Evolutionary conservation across 176 grass and related monocot genomes (phyloP).

Genomic region (Calamus simplicifolius): DNA sequence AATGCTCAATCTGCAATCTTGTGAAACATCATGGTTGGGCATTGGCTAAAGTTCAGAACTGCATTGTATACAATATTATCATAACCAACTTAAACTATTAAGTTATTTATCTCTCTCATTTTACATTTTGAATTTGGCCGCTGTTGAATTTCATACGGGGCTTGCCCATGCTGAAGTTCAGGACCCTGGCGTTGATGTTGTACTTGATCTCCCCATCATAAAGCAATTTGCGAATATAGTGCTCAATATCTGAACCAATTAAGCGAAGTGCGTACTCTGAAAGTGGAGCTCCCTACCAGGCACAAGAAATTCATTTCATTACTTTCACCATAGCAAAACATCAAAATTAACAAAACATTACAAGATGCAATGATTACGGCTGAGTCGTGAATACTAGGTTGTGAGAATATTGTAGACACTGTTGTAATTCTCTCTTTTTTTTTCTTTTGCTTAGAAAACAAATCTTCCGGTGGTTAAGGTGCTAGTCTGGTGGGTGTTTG

Average conservation of each 20-base stretch:
- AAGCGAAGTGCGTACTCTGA: slow-evolving; percentile 85
- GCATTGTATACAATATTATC: slow-evolving; percentile 13
- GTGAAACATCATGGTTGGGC: background rate
- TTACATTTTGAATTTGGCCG: slow-evolving; percentile 48
- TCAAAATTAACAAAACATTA: too few species aligned
- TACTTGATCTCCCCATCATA: slow-evolving; percentile 89
- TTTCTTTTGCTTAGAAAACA: too few species aligned
- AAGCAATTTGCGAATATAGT: slow-evolving; percentile 85
- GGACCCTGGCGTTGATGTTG: slow-evolving; percentile 77
- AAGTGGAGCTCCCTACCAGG: slow-evolving; percentile 50
- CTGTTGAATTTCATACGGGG: slow-evolving; percentile 87
- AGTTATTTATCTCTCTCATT: slow-evolving; percentile 3
- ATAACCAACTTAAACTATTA: slow-evolving; percentile 14
- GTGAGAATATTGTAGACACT: too few species aligned
- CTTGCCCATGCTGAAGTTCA: slow-evolving; percentile 98
- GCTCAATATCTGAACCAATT: slow-evolving; percentile 81
- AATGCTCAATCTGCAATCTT: slow-evolving; percentile 7
- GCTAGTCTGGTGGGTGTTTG: too few species aligned
- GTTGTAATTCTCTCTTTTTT: too few species aligned
- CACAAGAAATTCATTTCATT: slow-evolving; percentile 3
- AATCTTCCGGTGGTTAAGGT: too few species aligned
- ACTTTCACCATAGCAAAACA: too few species aligned
- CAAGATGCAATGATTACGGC: too few species aligned
- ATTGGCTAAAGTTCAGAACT: background rate
- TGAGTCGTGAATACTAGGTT: too few species aligned